A percentile compares a stretch with the other conserved stretches of the same genome.
Evolutionary conservation across 805 yeast species (phyloP).

Genomic region (Tetrapisispora arboricola): DNA sequence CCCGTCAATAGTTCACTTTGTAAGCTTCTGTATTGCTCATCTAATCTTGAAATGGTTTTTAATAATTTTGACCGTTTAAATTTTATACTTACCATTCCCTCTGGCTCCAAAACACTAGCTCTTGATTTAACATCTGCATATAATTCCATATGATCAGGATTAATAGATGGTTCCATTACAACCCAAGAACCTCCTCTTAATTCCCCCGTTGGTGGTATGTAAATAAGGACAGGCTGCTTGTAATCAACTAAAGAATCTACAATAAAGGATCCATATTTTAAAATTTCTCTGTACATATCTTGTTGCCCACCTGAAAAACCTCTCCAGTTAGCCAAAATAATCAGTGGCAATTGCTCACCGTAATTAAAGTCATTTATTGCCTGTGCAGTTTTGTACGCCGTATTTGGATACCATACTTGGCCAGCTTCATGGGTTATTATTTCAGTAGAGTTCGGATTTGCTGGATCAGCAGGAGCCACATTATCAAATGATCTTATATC

Average conservation of each 20-base stretch:
- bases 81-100: slow-evolving; percentile 98
- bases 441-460: slow-evolving; percentile 92
- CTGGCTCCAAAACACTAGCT: slow-evolving; percentile 98
- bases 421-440: slow-evolving; percentile 88
- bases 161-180: slow-evolving; percentile 96
- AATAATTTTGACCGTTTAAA: slow-evolving; percentile 87
- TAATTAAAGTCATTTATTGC: slow-evolving; percentile 94
- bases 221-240: slow-evolving; percentile 93
- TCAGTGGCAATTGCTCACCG: slow-evolving; percentile 95
- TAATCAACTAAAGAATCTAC: slow-evolving; percentile 94
- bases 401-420: slow-evolving; percentile 99
- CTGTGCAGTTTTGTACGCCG: slow-evolving; percentile 98
- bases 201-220: slow-evolving; percentile 97
- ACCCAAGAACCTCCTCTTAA: slow-evolving; percentile 99
- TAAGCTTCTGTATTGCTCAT: slow-evolving; percentile 58
- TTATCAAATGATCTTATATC: slow-evolving; percentile 87
- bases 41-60: slow-evolving; percentile 84
- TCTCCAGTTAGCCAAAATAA: slow-evolving; percentile 99
- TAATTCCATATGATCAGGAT: slow-evolving; percentile 97
- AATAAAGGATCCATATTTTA: slow-evolving; percentile 92
- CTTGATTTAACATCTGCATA: slow-evolving; percentile 92
- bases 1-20: slow-evolving; percentile 48
- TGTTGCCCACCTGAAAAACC: slow-evolving; percentile 99
- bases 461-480: slow-evolving; percentile 94
- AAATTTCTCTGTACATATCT: slow-evolving; percentile 97